These are phyloP conservation scores for Waltiozyma solani DNA, from an alignment of 1,139 yeast species.

Conservation along the genomic window DNA sequence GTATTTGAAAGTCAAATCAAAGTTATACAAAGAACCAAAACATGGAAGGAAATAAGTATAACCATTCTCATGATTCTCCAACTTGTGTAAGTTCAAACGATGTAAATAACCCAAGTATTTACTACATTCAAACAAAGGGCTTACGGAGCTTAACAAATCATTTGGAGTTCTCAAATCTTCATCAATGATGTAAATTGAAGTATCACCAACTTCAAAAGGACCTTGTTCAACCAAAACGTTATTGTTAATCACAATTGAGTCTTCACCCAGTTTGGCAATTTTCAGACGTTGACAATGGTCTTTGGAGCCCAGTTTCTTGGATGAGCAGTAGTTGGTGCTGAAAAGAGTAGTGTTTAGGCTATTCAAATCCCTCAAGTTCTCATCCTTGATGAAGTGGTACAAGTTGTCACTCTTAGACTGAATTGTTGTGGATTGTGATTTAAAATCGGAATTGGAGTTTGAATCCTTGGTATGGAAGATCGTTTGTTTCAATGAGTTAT, in stretches of 20 bases:
- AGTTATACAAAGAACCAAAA: slow-evolving; percentile 59
- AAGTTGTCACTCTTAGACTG: slow-evolving; percentile 30
- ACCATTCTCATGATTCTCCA: slow-evolving; percentile 40
- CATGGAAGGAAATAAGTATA: slow-evolving; percentile 79
- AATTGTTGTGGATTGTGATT: slow-evolving; percentile 7
- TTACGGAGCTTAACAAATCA: slow-evolving; percentile 39
- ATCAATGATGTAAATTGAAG: slow-evolving; percentile 53
- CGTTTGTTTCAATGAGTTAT: slow-evolving; percentile 36
- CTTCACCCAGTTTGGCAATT: slow-evolving; percentile 27
- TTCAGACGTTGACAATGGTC: slow-evolving; percentile 38
- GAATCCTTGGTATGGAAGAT: slow-evolving; percentile 38
- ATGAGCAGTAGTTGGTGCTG: slow-evolving; percentile 31
- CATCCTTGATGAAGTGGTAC: slow-evolving; percentile 60
- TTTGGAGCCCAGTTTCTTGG: slow-evolving; percentile 27
- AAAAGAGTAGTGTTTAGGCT: slow-evolving; percentile 26
- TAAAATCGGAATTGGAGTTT: slow-evolving; percentile 12
- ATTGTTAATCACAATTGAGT: slow-evolving; percentile 35
- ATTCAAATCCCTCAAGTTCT: slow-evolving; percentile 24
- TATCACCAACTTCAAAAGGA: slow-evolving; percentile 41
- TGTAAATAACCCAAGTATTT: slow-evolving; percentile 40
- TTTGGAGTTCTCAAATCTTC: slow-evolving; percentile 49
- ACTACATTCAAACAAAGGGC: slow-evolving; percentile 44
- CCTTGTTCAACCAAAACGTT: slow-evolving; percentile 33
- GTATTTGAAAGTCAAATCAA: slow-evolving; percentile 54
- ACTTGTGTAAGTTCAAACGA: slow-evolving; percentile 35